Evolutionary conservation across 129 eudicot species (phyloP).

Genomic region (Artemisia annua): DNA sequence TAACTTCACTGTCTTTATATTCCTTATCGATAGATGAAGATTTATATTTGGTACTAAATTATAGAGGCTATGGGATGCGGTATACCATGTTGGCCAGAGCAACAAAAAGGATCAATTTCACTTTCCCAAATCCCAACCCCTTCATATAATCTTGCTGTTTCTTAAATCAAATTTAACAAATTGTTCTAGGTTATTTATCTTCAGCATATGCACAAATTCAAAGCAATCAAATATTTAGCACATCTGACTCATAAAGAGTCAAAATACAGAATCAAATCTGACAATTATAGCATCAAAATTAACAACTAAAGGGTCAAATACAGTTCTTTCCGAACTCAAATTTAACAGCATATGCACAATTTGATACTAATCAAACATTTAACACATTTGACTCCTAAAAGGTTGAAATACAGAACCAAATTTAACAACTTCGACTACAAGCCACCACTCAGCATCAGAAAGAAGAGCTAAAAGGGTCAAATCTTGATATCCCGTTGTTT

Average conservation of each 20-base stretch:
- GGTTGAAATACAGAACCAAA: conserved; percentile 4
- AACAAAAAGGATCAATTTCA: neutral
- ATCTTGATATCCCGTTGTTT: too few relatives aligned
- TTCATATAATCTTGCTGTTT: neutral
- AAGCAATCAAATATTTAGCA: conserved; percentile 6
- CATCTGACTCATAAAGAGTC: neutral
- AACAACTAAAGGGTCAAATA: conserved; percentile 1
- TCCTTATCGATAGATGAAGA: neutral
- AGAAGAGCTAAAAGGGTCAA: too few relatives aligned
- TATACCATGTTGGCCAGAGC: too few relatives aligned
- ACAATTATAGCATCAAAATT: neutral
- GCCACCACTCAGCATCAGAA: neutral
- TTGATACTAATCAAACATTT: neutral
- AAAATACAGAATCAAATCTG: neutral
- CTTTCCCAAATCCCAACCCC: neutral
- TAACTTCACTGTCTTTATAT: neutral
- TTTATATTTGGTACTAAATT: neutral
- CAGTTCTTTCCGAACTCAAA: neutral
- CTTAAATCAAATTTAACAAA: conserved; percentile 2
- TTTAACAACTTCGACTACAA: neutral
- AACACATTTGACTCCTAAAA: neutral
- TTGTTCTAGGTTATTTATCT: too few relatives aligned
- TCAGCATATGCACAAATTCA: neutral
- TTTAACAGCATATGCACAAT: neutral
- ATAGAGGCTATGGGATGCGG: too few relatives aligned